Base-by-base conservation (phyloP, 306 rosid species). In the Trifolium subterraneum region DNA sequence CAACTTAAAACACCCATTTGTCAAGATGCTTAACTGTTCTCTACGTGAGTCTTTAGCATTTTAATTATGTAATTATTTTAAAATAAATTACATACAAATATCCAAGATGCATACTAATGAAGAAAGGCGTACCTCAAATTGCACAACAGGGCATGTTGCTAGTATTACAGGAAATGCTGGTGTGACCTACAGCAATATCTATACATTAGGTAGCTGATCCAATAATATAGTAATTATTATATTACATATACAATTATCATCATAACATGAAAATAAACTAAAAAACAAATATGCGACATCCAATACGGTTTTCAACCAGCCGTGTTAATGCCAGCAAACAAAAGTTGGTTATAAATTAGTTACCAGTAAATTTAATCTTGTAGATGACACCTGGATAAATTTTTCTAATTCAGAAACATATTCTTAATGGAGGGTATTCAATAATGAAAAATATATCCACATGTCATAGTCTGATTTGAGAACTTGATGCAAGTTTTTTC, bases 101-200 rank as follows among this genome's bases (percentile, higher is more conserved):
- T 62, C 65, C 80, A 63, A 27, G 29, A 58, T 62, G 36, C 20
- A 48, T 42, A 36, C 64, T 41, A 36, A 69, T 10, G 67, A 64
- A 82, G 60, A 68, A 75, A 79, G 45, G 39, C 74, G 64, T 75
- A 87, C 98, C 98, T 88, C 98, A 75, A 93, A 93, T 78, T 93
- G 96, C 79, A 93, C 79, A 42, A 86, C 66, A 22, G 97, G 98
- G 78, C 89, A 83, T 39, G 96, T 87, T 74, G 92, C 90, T 69
- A 91, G 84, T 69, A 87, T 67, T 48, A 87, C 75, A 20, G 98
- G 97, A 84, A 87, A 89, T 23, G 94, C 85, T 70, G 97, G 96
- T 68, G 98, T 93, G 78, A 91, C 97, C 98, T 93, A 78, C 86
- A 81, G 68, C 63, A 82, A 73, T 75, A 69, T 68, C 76, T 35